Conservation (phyloP, 2,329 filamentous ascomycete genomes). For the Cladophialophora carrionii region DNA sequence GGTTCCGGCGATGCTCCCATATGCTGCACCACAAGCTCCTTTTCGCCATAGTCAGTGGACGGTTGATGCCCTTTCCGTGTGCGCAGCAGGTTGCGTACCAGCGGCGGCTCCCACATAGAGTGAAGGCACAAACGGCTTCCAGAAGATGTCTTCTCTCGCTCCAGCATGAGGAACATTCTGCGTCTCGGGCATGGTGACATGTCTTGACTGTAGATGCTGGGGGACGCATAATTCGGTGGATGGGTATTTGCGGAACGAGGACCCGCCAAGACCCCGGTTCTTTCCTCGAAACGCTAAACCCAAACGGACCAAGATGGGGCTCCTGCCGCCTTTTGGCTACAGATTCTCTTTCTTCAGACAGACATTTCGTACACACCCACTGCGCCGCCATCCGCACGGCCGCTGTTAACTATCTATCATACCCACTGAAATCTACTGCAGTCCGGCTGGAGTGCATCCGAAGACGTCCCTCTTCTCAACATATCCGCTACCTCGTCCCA, state of each 20-base stretch:
- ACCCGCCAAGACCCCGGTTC: conserved; percentile 16
- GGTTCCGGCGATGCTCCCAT: conserved; percentile 72
- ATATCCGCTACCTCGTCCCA: neutral
- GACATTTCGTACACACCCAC: conserved; percentile 13
- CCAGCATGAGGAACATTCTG: neutral
- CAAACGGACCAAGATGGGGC: conserved; percentile 10
- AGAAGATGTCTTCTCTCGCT: neutral
- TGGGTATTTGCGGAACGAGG: conserved; percentile 7
- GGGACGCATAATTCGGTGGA: neutral
- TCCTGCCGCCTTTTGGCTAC: conserved; percentile 1
- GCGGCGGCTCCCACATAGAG: conserved; percentile 63
- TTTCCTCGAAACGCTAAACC: conserved; percentile 13
- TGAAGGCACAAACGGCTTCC: conserved; percentile 44
- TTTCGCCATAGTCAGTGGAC: conserved; percentile 27
- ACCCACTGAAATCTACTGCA: neutral
- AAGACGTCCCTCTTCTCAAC: conserved; percentile 14
- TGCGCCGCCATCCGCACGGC: conserved; percentile 15
- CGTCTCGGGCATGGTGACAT: neutral
- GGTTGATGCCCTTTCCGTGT: neutral
- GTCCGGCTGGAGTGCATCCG: conserved; percentile 14
- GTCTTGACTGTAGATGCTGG: neutral
- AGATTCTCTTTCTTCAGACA: conserved; percentile 9
- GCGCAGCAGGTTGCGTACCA: conserved; percentile 50
- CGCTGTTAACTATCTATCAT: conserved; percentile 4
- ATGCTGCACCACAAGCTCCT: conserved; percentile 65